These are phyloP conservation scores for Benincasa hispida DNA, from an alignment of 306 rosid genomes.

Conservation along the genomic window DNA sequence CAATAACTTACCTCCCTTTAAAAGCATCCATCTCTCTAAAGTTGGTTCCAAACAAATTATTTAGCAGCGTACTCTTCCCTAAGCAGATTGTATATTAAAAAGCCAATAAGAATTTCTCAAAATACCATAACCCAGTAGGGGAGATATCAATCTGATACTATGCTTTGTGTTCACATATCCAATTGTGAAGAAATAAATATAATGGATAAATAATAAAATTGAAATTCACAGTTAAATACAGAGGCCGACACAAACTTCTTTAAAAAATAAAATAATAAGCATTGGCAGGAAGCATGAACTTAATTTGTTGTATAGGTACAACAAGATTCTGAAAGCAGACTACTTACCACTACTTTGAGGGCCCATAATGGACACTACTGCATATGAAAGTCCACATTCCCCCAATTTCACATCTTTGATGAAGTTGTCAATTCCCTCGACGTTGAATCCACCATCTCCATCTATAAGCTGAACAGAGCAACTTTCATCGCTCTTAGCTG, in stretches of 20 bases:
- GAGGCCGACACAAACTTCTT: not conserved
- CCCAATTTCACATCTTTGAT: conserved; percentile 69
- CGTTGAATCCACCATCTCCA: conserved; percentile 82
- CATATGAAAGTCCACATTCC: conserved; percentile 95
- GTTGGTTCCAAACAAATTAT: conserved; percentile 65
- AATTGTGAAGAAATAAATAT: not conserved
- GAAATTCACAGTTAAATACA: not conserved
- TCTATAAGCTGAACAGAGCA: conserved; percentile 90
- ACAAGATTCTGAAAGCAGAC: conserved; percentile 12
- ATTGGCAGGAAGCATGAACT: not conserved
- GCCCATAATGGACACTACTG: conserved; percentile 93
- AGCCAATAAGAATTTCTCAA: not conserved
- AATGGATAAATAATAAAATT: not conserved
- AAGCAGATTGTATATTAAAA: conserved; percentile 17
- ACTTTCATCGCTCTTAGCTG: conserved; percentile 34
- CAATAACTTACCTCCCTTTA: conserved; percentile 65
- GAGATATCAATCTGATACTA: not conserved
- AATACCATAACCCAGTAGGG: not conserved
- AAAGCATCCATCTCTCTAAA: conserved; percentile 99
- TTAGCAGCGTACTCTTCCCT: conserved; percentile 94
- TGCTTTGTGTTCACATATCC: not conserved
- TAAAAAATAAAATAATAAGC: not conserved
- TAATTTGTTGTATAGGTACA: not conserved
- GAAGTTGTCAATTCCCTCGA: conserved; percentile 49
- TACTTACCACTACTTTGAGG: conserved; percentile 97